Evolutionary conservation across 768 basidiomycete species (phyloP), one percentile per base, ranked within the genome.

Genomic region (Leucosporidium scottii): DNA sequence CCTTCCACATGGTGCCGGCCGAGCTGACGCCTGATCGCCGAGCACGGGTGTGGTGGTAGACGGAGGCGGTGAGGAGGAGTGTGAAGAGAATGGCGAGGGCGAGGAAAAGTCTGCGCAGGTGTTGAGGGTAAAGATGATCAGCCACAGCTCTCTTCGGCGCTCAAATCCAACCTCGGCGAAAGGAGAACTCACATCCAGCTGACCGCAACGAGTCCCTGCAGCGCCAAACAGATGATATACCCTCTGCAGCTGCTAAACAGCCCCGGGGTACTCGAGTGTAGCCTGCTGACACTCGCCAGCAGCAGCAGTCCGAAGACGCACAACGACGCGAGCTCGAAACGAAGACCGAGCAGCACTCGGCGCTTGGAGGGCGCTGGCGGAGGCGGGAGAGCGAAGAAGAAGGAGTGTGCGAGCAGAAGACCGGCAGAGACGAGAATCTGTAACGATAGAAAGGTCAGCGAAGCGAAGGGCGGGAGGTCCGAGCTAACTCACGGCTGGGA

Each of bases 161-260:
- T 10, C 53, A 1, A 27, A 12, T 28, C 5, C 1, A 28, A 13
- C 27, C 28, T 17, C 15, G 53, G 27, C 5, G 10, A 31, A 20
- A 9, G 9, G 4, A 9, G 18, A 25, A 25, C 69, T 53, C 21
- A 66, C 69, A 54, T 13, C 53, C 53, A 54, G 53, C 65, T 67
- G 23, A 71, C 25, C 10, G 69, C 31, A 9, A 67, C 27, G 27
- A 71, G 66, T 17, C 50, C 50, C 20, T 67, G 62, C 28, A 71
- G 62, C 60, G 67, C 53, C 21, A 63, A 55, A 56, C 69, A 71
- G 55, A 71, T 64, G 0, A 63, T 39, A 15, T 28, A 71, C 1
- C 66, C 66, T 23, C 69, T 66, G 50, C 69, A 71, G 54, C 64
- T 60, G 30, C 49, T 21, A n/a, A 71, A 65, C 49, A 71, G 27